These are phyloP conservation scores for Fusarium chaquense DNA, from an alignment of 2,329 filamentous ascomycete genomes.

Conservation along the genomic window DNA sequence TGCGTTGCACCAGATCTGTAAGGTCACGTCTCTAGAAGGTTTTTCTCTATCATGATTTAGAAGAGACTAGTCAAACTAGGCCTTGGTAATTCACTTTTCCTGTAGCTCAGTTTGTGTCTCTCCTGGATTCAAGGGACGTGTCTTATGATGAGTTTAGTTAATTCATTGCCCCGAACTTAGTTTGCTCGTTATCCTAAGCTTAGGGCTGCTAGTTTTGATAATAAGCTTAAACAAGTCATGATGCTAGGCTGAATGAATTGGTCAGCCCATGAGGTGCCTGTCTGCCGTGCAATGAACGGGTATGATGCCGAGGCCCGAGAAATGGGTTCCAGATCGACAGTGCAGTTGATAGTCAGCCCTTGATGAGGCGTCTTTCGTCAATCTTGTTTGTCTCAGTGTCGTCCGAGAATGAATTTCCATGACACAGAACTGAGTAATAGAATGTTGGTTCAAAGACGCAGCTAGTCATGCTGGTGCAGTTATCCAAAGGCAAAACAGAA, in stretches of 20 bases:
- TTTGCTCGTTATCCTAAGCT: not conserved
- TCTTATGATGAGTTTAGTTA: not conserved
- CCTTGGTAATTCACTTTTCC: not conserved
- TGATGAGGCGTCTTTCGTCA: not conserved
- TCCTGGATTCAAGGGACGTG: not conserved
- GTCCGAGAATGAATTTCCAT: conserved; percentile 19
- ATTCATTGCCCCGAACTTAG: not conserved
- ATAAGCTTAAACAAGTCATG: not conserved
- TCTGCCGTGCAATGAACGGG: not conserved
- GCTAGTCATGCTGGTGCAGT: conserved; percentile 14
- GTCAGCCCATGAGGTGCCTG: not conserved
- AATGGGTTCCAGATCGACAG: conserved; percentile 15
- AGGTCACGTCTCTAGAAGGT: no score
- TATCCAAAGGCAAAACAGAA: not conserved
- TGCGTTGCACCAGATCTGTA: not conserved
- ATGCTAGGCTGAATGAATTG: not conserved
- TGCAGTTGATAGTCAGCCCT: conserved; percentile 12
- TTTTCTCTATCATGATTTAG: no score
- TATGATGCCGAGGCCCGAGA: conserved; percentile 11
- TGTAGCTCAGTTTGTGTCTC: not conserved
- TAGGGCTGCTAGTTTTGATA: not conserved
- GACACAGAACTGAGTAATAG: conserved; percentile 13
- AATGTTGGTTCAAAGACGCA: not conserved
- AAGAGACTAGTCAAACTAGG: no score
- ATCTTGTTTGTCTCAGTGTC: conserved; percentile 7